Evolutionary conservation across 2,329 filamentous ascomycete species (phyloP).

Genomic region (Aspergillus brasiliensis): DNA sequence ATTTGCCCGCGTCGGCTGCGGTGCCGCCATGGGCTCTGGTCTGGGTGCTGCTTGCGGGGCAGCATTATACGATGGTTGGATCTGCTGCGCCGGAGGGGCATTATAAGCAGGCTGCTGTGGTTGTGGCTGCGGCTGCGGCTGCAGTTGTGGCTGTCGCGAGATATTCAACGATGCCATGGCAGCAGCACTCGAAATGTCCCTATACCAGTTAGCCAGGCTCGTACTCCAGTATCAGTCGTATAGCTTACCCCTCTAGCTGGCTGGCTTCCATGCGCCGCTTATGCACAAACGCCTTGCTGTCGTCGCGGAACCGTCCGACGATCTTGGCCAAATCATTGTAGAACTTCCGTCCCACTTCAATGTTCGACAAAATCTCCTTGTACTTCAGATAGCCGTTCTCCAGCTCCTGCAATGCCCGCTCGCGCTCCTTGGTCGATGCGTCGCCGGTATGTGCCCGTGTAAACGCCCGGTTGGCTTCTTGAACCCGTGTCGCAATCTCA

Average conservation of each 20-base stretch:
- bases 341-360: constrained; percentile 90
- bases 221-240: not conserved
- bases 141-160: constrained; percentile 37
- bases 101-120: not conserved
- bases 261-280: constrained; percentile 79
- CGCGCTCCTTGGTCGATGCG: constrained; percentile 70
- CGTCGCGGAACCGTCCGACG: constrained; percentile 80
- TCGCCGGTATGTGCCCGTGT: constrained; percentile 70
- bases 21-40: constrained; percentile 47
- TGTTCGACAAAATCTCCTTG: constrained; percentile 89
- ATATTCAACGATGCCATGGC: constrained; percentile 63
- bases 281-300: constrained; percentile 75
- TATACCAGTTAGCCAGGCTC: constrained; percentile 26
- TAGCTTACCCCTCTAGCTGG: constrained; percentile 70
- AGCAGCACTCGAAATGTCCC: constrained; percentile 56
- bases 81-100: constrained; percentile 28
- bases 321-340: constrained; percentile 95
- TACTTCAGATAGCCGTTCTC: constrained; percentile 95
- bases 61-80: constrained; percentile 8
- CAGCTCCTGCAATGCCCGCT: constrained; percentile 80
- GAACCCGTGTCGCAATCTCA: constrained; percentile 67
- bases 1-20: constrained; percentile 54
- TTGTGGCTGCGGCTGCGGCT: constrained; percentile 31
- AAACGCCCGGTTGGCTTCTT: constrained; percentile 77
- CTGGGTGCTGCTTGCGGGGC: constrained; percentile 37